Percentiles rank a stretch among this genome's conserved stretches.
These are phyloP conservation scores for Tylopilus orsonianus DNA, from an alignment of 1,284 basidiomycete genomes.

Conservation along the genomic window DNA sequence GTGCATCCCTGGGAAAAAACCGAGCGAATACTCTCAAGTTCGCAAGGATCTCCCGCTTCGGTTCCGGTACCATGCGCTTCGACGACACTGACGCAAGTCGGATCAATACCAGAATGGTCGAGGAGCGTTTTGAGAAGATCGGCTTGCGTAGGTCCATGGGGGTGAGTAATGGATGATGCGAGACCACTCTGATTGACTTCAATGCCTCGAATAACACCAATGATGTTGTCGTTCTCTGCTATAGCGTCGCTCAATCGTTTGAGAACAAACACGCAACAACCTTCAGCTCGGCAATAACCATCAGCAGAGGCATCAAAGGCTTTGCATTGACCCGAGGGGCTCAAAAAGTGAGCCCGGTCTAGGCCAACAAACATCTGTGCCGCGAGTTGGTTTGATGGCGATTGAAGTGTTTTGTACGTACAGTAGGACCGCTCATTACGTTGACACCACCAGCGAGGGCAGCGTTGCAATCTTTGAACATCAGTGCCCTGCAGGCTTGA, in stretches of 20 bases:
- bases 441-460: slow-evolving; percentile 76
- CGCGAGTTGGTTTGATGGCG: slow-evolving; percentile 6
- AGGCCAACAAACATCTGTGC: slow-evolving; percentile 67
- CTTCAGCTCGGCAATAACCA: slow-evolving; percentile 73
- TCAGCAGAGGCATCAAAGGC: slow-evolving; percentile 70
- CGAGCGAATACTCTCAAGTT: slow-evolving; percentile 60
- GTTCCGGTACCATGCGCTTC: slow-evolving; percentile 77
- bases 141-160: slow-evolving; percentile 60
- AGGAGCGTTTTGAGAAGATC: slow-evolving; percentile 53
- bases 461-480: slow-evolving; percentile 61
- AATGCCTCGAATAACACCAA: slow-evolving; percentile 65
- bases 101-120: slow-evolving; percentile 43
- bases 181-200: slow-evolving; percentile 70
- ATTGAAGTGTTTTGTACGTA: slow-evolving; percentile 35
- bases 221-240: slow-evolving; percentile 61
- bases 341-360: slow-evolving; percentile 68
- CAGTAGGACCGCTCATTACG: slow-evolving; percentile 67
- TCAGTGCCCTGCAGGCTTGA: slow-evolving; percentile 64
- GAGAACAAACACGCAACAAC: slow-evolving; percentile 68
- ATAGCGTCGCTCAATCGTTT: slow-evolving; percentile 68
- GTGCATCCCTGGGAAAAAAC: slow-evolving; percentile 47
- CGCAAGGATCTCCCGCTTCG: slow-evolving; percentile 65
- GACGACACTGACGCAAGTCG: slow-evolving; percentile 53
- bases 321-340: slow-evolving; percentile 65
- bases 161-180: slow-evolving; percentile 68